Evolutionary conservation across 1,139 yeast genomes (phyloP), one percentile per base, ranked within the genome.

Genomic region (Meyerozyma carpophila): DNA sequence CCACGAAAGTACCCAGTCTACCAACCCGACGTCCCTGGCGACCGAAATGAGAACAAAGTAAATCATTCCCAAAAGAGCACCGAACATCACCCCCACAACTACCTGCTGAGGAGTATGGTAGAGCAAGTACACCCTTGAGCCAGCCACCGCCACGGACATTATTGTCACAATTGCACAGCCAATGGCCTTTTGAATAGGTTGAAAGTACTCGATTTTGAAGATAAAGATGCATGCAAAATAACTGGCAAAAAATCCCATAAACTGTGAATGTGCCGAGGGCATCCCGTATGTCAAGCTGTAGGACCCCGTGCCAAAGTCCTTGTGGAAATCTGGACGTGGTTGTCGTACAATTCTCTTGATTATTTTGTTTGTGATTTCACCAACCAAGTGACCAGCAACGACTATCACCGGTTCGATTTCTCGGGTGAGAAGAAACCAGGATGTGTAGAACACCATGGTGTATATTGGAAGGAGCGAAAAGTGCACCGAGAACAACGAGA

Each of bases 261-360:
- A 93, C 64, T 93, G 98, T 0, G 96, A 82, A 62, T 93, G 98
- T 2, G 98, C 96, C 44, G 93, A 82, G 0, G 98, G 98, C 98
- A 93, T 91, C 0, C 98, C 98, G 61, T 84, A 89, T 2, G 88
- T 85, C 43, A 82, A 70, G 38, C 56, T 73, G 65, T 65, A 63
- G 50, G 75, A 62, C 49, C 77, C 68, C 50, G 72, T 44, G 50
- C 81, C 69, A 56, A 75, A 70, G 32, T 72, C 77, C 43, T 70
- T 73, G 53, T 80, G 81, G 54, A 69, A 70, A 5, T 75, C 69
- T 0, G 98, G 98, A 44, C 98, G 73, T 25, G 89, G 85, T 56
- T 86, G 88, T 54, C 77, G 79, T 41, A 89, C 63, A 1, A 77
- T 41, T 28, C 73, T 69, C 61, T 93, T 93, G 41, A 87, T 66